Conservation (phyloP, 2,329 filamentous ascomycete species). For the Trichophaea hybrida region DNA sequence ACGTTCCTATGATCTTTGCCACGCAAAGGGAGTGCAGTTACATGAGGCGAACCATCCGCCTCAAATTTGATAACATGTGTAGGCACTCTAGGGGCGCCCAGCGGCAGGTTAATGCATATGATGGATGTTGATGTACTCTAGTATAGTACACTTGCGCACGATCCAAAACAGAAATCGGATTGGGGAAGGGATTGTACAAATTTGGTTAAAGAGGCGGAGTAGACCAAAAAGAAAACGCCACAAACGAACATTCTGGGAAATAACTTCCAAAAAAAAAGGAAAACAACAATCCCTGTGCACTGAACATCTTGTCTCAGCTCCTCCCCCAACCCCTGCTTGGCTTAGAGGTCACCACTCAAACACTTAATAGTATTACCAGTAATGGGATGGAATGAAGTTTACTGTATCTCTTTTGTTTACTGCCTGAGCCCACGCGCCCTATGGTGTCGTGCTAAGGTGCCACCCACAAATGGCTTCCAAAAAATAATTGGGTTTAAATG, state of each 20-base stretch:
- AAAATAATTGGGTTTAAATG: not conserved
- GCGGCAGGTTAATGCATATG: not conserved
- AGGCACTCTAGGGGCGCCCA: not conserved
- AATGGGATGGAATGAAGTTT: too few species aligned
- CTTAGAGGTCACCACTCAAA: too few species aligned
- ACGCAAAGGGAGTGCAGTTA: not conserved
- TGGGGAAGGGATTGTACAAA: not conserved
- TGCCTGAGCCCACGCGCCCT: too few species aligned
- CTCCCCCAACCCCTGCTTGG: too few species aligned
- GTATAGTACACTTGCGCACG: not conserved
- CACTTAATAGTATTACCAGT: too few species aligned
- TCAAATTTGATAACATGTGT: not conserved
- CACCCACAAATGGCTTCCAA: not conserved
- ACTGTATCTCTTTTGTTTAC: too few species aligned
- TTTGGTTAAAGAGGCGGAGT: not conserved
- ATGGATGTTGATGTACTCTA: not conserved
- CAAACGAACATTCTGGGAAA: too few species aligned
- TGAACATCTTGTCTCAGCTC: too few species aligned
- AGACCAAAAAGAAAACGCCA: not conserved
- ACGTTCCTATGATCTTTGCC: too few species aligned
- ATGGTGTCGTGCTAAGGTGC: not conserved
- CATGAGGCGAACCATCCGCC: not conserved
- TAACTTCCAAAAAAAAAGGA: too few species aligned
- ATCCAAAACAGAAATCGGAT: not conserved
- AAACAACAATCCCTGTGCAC: too few species aligned